Conservation (phyloP, 768 basidiomycete species). For the Auricularia sp. region DNA sequence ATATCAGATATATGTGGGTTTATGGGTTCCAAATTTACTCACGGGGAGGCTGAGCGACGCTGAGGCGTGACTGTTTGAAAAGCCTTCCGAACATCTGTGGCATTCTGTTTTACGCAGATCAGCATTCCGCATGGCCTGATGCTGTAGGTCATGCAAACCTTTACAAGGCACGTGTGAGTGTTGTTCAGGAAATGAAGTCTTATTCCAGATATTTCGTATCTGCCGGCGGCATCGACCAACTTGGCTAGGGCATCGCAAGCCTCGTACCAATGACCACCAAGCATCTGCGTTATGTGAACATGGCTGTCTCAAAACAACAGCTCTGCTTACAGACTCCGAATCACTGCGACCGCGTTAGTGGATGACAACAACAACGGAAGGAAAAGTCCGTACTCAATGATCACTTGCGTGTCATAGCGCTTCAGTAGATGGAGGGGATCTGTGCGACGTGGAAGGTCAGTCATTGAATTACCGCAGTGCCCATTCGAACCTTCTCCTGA, state of each 20-base stretch:
- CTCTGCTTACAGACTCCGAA: background rate
- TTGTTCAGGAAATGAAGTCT: conserved; percentile 54
- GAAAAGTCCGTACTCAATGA: background rate
- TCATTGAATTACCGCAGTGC: background rate
- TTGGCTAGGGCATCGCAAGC: conserved; percentile 36
- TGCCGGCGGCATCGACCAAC: conserved; percentile 37
- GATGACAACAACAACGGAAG: background rate
- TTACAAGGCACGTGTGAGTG: background rate
- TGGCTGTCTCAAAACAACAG: background rate
- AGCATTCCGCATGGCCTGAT: background rate
- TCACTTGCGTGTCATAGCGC: background rate
- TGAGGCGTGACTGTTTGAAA: conserved; percentile 35
- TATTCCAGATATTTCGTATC: conserved; percentile 49
- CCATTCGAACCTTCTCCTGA: background rate
- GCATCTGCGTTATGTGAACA: background rate
- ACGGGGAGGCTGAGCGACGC: conserved; percentile 30
- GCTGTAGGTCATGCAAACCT: conserved; percentile 17
- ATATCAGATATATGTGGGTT: background rate
- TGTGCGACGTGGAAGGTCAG: background rate
- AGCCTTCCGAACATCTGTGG: conserved; percentile 26
- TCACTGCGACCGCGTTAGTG: background rate
- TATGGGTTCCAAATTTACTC: background rate
- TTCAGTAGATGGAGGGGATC: background rate
- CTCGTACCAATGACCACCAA: background rate
- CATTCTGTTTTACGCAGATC: conserved; percentile 21